phyloP scores from a whole-genome alignment of 495 filamentous ascomycete species.

The Neurospora terricola region DNA sequence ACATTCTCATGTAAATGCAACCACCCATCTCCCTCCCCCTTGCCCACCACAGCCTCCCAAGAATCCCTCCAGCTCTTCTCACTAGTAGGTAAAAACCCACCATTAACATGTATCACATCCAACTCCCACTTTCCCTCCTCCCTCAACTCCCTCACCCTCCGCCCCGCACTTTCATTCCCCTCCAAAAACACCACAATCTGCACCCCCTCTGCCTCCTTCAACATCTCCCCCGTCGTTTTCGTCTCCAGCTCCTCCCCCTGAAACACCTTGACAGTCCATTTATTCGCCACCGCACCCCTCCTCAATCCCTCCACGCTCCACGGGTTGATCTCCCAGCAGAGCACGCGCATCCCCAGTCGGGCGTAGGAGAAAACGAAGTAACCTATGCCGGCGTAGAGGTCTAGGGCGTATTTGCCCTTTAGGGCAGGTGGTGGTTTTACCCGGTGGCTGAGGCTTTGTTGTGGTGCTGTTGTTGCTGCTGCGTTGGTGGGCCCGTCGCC shows the following conservation, averaged over 20 bases:
- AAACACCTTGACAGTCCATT: constrained; percentile 49
- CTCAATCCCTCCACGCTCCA: constrained; percentile 79
- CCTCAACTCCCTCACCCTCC: constrained; percentile 29
- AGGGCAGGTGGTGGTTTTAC: neutral
- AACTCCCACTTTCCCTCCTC: constrained; percentile 13
- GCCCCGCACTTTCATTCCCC: constrained; percentile 49
- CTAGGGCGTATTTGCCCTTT: constrained; percentile 45
- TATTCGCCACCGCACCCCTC: constrained; percentile 58
- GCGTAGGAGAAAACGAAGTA: constrained; percentile 83
- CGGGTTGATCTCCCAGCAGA: constrained; percentile 82
- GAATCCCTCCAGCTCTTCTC: constrained; percentile 54
- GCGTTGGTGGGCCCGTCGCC: neutral
- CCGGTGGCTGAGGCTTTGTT: neutral
- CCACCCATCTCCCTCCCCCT: constrained; percentile 41
- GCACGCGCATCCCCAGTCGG: constrained; percentile 58
- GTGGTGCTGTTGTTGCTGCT: neutral
- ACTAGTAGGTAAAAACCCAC: constrained; percentile 69
- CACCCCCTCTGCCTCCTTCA: constrained; percentile 12
- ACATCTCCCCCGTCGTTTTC: neutral
- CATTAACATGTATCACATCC: constrained; percentile 59
- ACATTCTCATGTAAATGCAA: constrained; percentile 86
- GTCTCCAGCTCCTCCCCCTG: constrained; percentile 3
- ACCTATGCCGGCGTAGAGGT: constrained; percentile 86
- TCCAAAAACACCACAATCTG: constrained; percentile 60
- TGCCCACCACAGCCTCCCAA: constrained; percentile 22